Evolutionary conservation across 2,329 filamentous ascomycete species (phyloP).

Genomic region (Apiospora sp.): DNA sequence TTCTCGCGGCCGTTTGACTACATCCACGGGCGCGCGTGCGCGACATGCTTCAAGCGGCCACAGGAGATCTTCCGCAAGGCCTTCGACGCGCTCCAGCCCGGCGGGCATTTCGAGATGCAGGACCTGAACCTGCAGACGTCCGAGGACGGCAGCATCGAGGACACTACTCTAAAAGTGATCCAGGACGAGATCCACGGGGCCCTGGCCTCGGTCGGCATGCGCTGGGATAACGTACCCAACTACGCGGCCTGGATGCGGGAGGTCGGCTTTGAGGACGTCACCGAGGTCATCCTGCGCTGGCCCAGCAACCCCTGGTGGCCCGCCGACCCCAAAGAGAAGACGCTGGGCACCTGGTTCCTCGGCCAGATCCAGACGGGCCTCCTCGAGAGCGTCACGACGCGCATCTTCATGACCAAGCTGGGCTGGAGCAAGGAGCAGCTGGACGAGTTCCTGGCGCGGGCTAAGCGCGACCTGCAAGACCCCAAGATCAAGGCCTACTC

Average conservation of each 20-base stretch:
- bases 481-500: slow-evolving; percentile 32
- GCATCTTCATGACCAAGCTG: slow-evolving; percentile 31
- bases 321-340: slow-evolving; percentile 34
- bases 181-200: slow-evolving; percentile 27
- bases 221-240: slow-evolving; percentile 23
- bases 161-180: slow-evolving; percentile 23
- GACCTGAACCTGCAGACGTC: slow-evolving; percentile 25
- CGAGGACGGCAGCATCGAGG: slow-evolving; percentile 30
- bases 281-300: slow-evolving; percentile 31
- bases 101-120: slow-evolving; percentile 41
- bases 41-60: slow-evolving; percentile 55
- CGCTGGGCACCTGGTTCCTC: slow-evolving; percentile 31
- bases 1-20: slow-evolving; percentile 28
- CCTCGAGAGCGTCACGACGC: slow-evolving; percentile 32
- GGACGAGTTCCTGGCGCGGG: slow-evolving; percentile 30
- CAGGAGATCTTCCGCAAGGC: slow-evolving; percentile 50
- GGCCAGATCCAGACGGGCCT: slow-evolving; percentile 25
- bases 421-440: slow-evolving; percentile 31
- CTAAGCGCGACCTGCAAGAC: slow-evolving; percentile 31
- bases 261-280: slow-evolving; percentile 34
- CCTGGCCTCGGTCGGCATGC: slow-evolving; percentile 26
- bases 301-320: slow-evolving; percentile 37
- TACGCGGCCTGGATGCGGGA: slow-evolving; percentile 32
- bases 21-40: slow-evolving; percentile 44
- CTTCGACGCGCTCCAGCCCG: slow-evolving; percentile 45